Conservation (phyloP, 257 asterid genomes). For the Linaria vulgaris region DNA sequence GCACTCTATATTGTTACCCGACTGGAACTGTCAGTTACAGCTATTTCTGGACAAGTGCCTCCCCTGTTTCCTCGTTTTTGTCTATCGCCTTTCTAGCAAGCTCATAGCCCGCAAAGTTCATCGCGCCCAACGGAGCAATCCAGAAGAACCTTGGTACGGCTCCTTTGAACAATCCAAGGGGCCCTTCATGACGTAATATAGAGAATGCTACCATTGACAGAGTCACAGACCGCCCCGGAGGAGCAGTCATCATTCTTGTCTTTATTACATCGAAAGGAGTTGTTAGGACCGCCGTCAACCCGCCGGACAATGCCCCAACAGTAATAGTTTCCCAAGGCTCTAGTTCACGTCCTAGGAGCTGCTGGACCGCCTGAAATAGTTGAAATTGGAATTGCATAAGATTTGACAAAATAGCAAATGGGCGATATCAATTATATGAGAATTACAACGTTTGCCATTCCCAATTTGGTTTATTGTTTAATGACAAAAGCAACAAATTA, state of each 20-base stretch:
- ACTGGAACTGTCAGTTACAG: background rate
- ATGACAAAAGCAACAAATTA: no score
- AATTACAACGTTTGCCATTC: background rate
- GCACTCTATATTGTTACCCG: no score
- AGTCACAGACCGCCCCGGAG: constrained; percentile 52
- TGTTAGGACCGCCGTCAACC: constrained; percentile 72
- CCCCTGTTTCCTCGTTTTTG: constrained; percentile 47
- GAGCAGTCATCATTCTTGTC: constrained; percentile 80
- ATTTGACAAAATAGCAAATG: background rate
- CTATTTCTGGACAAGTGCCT: constrained; percentile 25
- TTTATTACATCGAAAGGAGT: constrained; percentile 88
- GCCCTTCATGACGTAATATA: constrained; percentile 66
- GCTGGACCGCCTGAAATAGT: constrained; percentile 51
- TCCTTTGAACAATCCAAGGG: constrained; percentile 75
- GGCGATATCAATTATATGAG: background rate
- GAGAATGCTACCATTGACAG: constrained; percentile 49
- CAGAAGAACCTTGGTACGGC: constrained; percentile 87
- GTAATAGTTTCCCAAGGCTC: constrained; percentile 83
- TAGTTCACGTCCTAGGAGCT: constrained; percentile 61
- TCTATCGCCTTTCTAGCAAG: constrained; percentile 76
- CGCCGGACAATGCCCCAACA: constrained; percentile 89
- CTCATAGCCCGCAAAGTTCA: constrained; percentile 91
- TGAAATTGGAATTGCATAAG: background rate
- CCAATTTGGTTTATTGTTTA: background rate
- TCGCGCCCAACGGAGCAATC: constrained; percentile 95